Evolutionary conservation across 345 rosid species (phyloP).

Genomic region (Eucalyptus urophylla): DNA sequence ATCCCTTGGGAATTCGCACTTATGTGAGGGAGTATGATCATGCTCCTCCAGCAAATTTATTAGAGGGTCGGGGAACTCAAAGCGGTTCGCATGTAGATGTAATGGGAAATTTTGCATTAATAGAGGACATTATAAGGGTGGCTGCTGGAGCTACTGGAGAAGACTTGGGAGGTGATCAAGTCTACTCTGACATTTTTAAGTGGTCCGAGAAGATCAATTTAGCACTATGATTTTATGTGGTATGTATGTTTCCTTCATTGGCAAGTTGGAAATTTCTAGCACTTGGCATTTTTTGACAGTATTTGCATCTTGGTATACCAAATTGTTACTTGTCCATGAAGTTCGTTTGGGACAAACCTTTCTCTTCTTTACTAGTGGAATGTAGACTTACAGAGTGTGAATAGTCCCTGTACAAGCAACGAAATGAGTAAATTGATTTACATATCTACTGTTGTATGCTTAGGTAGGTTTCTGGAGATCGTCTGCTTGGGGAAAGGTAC

Average conservation of each 20-base stretch:
- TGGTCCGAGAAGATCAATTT: constrained; percentile 79
- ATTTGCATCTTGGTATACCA: background rate
- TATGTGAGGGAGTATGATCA: constrained; percentile 72
- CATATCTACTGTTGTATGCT: background rate
- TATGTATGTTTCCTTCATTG: background rate
- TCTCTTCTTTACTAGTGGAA: background rate
- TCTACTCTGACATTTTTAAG: constrained; percentile 64
- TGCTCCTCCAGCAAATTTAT: constrained; percentile 73
- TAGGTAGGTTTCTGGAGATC: background rate
- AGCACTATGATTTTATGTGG: constrained; percentile 15
- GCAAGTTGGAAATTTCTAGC: background rate
- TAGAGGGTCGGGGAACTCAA: constrained; percentile 89
- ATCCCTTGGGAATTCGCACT: constrained; percentile 75
- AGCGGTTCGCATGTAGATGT: constrained; percentile 93
- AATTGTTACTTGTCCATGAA: background rate
- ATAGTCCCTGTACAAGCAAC: background rate
- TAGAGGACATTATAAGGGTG: constrained; percentile 75
- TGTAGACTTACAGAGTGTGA: background rate
- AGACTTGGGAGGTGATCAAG: constrained; percentile 77
- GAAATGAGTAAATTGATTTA: background rate
- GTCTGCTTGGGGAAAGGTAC: background rate
- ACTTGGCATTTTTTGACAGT: background rate
- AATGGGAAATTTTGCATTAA: constrained; percentile 93
- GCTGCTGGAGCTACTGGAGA: constrained; percentile 85
- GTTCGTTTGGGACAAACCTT: background rate